Conservation (phyloP, 345 rosid species). For the Eutrema japonicum region DNA sequence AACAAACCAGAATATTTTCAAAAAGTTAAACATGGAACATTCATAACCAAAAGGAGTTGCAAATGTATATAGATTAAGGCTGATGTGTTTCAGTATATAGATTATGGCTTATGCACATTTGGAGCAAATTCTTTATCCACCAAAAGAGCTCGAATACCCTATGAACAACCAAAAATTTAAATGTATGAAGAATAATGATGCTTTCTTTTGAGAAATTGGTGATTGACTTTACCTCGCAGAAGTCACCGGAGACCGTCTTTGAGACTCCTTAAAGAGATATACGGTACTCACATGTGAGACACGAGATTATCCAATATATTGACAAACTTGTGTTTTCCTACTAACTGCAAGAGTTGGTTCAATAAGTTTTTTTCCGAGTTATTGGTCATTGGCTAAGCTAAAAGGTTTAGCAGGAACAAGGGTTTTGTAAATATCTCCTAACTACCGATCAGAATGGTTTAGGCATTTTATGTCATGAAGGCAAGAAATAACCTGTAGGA, state of each 20-base stretch:
- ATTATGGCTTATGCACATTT: conserved; percentile 54
- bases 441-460: background rate
- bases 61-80: background rate
- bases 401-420: background rate
- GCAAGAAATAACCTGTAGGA: conserved; percentile 55
- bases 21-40: conserved; percentile 15
- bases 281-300: conserved; percentile 81
- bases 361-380: conserved; percentile 2
- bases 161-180: conserved; percentile 4
- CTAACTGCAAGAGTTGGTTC: conserved; percentile 14
- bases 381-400: conserved; percentile 4
- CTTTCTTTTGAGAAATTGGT: conserved; percentile 7
- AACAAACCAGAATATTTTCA: conserved; percentile 12
- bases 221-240: conserved; percentile 11
- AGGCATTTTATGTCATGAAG: background rate
- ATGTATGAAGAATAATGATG: background rate
- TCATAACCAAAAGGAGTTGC: conserved; percentile 15
- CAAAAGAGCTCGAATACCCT: conserved; percentile 83
- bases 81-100: background rate
- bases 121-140: conserved; percentile 93
- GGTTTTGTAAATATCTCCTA: background rate
- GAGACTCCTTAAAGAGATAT: conserved; percentile 65
- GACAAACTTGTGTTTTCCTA: background rate
- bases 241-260: conserved; percentile 66
- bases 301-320: too few species aligned